Base-by-base conservation (phyloP, 2,329 filamentous ascomycete species). In the Exophiala sp. region DNA sequence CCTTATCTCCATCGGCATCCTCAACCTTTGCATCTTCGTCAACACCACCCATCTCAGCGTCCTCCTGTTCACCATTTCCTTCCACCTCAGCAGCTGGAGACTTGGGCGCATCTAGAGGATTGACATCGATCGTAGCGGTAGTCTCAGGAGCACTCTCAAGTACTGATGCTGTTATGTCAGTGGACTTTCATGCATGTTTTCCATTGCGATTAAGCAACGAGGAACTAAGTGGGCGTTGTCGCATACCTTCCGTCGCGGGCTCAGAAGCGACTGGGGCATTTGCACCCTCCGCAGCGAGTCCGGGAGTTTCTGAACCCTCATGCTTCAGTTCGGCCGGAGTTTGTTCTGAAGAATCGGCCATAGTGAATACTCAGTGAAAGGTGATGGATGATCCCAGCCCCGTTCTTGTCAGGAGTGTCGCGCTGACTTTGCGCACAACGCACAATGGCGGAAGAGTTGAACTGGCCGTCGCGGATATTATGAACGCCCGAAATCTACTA, bases 41-140 rank as follows among this genome's bases (percentile, higher is more conserved):
- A 11, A 73, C 82, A 61, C 88, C 88, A 54, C 80, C 86, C 88
- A 92, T 92, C 64, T 91, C 89, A 67, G 91, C 87, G 66, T 94
- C 89, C 62, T 87, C 86, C 55, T 62, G 69, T 47, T 75, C 80
- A 71, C 59, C 80, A 58, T 80, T 75, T 50, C 52, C 50, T 66
- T 78, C 80, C 58, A 81, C 81, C 64, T 88, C 82, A 46, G 80
- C 77, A 57, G 80, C 79, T 34, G 84, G 84, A 45, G 79, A 85
- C 56, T 82, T 78, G 38, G 85, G 84, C 52, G 84, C 84, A 75
- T 90, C 84, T 63, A 53, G 29, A 36, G 54, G 54, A 32, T 60
- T 57, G 7, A 48, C 54, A 4, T 52, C 47, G 9, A 42, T 39
- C n/a, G 51, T 44, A 33, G 14, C 47, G 24, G 51, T 46, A 8